Conservation (phyloP, 1,284 basidiomycete species). For the Tetrapyrgos nigripes region DNA sequence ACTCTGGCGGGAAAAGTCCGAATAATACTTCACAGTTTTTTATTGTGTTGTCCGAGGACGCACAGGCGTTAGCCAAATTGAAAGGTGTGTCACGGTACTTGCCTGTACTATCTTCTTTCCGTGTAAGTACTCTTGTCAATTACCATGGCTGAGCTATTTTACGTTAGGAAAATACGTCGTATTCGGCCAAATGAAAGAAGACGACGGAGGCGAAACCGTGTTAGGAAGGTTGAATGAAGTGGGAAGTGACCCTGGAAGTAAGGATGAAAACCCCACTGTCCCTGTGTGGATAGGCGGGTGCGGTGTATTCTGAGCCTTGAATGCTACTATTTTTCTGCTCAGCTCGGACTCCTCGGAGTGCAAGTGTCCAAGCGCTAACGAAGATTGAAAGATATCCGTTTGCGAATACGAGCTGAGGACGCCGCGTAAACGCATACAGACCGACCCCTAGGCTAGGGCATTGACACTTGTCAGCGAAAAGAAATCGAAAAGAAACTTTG, state of each 20-base stretch:
- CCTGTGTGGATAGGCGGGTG: conserved; percentile 54
- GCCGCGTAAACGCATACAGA: too few relatives aligned
- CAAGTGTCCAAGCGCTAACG: too few relatives aligned
- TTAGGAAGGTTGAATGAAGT: conserved; percentile 43
- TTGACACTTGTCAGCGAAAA: too few relatives aligned
- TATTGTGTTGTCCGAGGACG: conserved; percentile 49
- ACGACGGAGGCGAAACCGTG: conserved; percentile 30
- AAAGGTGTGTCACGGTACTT: conserved; percentile 14
- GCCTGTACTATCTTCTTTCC: not conserved
- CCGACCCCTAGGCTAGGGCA: too few relatives aligned
- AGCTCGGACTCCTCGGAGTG: too few relatives aligned
- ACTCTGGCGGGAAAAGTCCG: conserved; percentile 46
- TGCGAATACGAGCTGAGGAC: too few relatives aligned
- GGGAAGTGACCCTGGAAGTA: conserved; percentile 27
- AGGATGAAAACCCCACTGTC: conserved; percentile 42
- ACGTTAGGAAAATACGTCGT: conserved; percentile 51
- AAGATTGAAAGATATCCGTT: too few relatives aligned
- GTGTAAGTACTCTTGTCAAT: not conserved
- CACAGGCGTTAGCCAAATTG: conserved; percentile 46
- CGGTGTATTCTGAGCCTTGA: conserved; percentile 25
- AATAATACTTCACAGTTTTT: conserved; percentile 58
- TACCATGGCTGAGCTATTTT: too few relatives aligned
- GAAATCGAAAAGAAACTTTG: too few relatives aligned
- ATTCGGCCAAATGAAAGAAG: conserved; percentile 46
- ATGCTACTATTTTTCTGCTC: too few relatives aligned